Base-by-base conservation (phyloP, 495 filamentous ascomycete species). In the Corynascus novoguineensis region DNA sequence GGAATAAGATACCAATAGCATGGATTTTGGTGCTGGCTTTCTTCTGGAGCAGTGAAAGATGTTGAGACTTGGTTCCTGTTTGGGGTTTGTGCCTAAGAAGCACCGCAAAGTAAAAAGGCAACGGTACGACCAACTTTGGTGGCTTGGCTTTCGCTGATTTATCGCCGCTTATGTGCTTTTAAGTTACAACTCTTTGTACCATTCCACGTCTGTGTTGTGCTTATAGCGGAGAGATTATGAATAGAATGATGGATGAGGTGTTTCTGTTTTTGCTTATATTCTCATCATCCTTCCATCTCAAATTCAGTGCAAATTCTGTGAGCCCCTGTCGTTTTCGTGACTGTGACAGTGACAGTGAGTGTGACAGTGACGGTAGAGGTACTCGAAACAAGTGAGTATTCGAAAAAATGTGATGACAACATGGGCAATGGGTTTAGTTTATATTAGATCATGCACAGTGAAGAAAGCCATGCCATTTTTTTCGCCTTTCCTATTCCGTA, bases 201-300 rank as follows among this genome's bases (percentile, higher is more conserved):
- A 35, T 50, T 15, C 11, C 19, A 22, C 21, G 25, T 31, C 10
- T 14, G 19, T 37, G 47, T 37, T 50, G 11, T 37, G 47, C 9
- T 21, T 50, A 12, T 37, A 50, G 46, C 24, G 24, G n/a, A 22
- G 34, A n/a, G 51, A 32, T 54, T 24, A 44, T 31, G 37, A 44
- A 54, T 54, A 54, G 51, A 51, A 51, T 51, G 49, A 51, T 1
- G 49, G 49, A 40, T 17, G 32, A 15, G 42, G 19, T 41, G 32
- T 49, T 55, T 27, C 50, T 50, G 19, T 6, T 40, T 50, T 57
- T 29, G 27, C 14, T 17, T 19, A 10, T 4, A n/a, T n/a, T n/a
- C n/a, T n/a, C n/a, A n/a, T n/a, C n/a, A n/a, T n/a, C n/a, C n/a
- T n/a, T n/a, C n/a, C n/a, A n/a, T n/a, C n/a, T n/a, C n/a, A n/a